phyloP scores from a whole-genome alignment of 2,329 filamentous ascomycete species.

The Penicillium concentricum region DNA sequence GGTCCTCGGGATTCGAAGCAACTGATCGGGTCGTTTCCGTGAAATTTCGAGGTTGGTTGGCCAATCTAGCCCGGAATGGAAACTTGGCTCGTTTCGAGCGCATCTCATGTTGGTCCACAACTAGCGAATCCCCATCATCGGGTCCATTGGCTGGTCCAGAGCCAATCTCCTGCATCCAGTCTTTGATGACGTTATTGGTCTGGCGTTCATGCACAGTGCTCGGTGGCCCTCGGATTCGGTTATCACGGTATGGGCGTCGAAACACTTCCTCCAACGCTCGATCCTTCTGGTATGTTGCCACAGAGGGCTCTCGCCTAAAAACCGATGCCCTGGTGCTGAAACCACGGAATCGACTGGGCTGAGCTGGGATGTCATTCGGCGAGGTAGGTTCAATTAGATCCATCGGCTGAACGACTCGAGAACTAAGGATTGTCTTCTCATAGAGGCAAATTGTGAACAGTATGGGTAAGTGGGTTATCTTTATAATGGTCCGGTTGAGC shows the following conservation, averaged over 20 bases:
- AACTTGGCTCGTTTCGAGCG: slow-evolving; percentile 50
- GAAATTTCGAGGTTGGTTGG: slow-evolving; percentile 43
- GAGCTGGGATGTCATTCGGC: slow-evolving; percentile 49
- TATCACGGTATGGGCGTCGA: slow-evolving; percentile 64
- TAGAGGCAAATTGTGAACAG: slow-evolving; percentile 85
- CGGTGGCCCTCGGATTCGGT: slow-evolving; percentile 59
- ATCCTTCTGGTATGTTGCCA: slow-evolving; percentile 86
- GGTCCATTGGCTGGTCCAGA: slow-evolving; percentile 57
- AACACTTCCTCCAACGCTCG: slow-evolving; percentile 90
- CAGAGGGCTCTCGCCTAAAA: slow-evolving; percentile 77
- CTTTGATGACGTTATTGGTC: slow-evolving; percentile 76
- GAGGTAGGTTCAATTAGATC: slow-evolving; percentile 76
- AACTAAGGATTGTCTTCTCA: slow-evolving; percentile 74
- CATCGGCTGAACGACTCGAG: slow-evolving; percentile 74
- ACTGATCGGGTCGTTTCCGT: slow-evolving; percentile 55
- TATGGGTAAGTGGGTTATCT: slow-evolving; percentile 83
- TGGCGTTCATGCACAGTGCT: slow-evolving; percentile 62
- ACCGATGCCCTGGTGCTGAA: slow-evolving; percentile 66
- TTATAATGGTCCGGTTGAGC: slow-evolving; percentile 88
- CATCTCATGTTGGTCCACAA: slow-evolving; percentile 59
- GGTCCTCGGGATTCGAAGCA: slow-evolving; percentile 58
- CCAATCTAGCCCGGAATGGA: slow-evolving; percentile 44
- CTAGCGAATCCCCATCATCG: slow-evolving; percentile 59
- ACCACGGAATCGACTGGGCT: slow-evolving; percentile 57
- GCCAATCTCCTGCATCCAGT: slow-evolving; percentile 79